A percentile compares a stretch with the other conserved stretches of the same genome.
phyloP scores from a whole-genome alignment of 495 filamentous ascomycete genomes.

The Penicillium pulvis region DNA sequence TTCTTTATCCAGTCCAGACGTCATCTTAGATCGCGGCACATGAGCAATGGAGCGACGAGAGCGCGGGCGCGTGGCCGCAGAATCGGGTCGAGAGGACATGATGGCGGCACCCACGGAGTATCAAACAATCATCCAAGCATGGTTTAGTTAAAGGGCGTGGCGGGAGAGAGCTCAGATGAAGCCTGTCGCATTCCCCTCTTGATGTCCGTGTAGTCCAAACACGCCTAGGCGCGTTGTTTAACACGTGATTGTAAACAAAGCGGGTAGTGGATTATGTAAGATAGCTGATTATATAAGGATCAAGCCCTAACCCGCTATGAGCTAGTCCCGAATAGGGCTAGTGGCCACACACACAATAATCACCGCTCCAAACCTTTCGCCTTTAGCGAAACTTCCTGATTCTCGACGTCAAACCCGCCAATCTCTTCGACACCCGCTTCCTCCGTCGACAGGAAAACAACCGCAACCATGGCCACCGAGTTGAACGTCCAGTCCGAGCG shows the following conservation, averaged over 20 bases:
- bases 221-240: slow-evolving; percentile 31
- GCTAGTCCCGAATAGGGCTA: slow-evolving; percentile 38
- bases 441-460: slow-evolving; percentile 44
- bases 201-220: slow-evolving; percentile 6
- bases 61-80: slow-evolving; percentile 49
- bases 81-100: slow-evolving; percentile 46
- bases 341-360: slow-evolving; percentile 47
- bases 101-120: slow-evolving; percentile 4
- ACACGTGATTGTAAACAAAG: slow-evolving; percentile 49
- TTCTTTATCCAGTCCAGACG: slow-evolving; percentile 60
- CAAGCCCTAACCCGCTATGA: slow-evolving; percentile 47
- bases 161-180: background rate
- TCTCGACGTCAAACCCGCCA: slow-evolving; percentile 45
- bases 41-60: slow-evolving; percentile 79
- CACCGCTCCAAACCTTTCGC: slow-evolving; percentile 25
- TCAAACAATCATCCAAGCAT: slow-evolving; percentile 19
- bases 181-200: slow-evolving; percentile 9
- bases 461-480: slow-evolving; percentile 95
- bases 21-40: slow-evolving; percentile 54
- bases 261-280: background rate
- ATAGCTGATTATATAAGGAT: slow-evolving; percentile 4
- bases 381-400: slow-evolving; percentile 45
- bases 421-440: slow-evolving; percentile 43
- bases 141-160: background rate
- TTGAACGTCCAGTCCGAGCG: slow-evolving; percentile 97